Evolutionary conservation across 306 rosid genomes (phyloP).

Genomic region (Mimosa bimucronata): DNA sequence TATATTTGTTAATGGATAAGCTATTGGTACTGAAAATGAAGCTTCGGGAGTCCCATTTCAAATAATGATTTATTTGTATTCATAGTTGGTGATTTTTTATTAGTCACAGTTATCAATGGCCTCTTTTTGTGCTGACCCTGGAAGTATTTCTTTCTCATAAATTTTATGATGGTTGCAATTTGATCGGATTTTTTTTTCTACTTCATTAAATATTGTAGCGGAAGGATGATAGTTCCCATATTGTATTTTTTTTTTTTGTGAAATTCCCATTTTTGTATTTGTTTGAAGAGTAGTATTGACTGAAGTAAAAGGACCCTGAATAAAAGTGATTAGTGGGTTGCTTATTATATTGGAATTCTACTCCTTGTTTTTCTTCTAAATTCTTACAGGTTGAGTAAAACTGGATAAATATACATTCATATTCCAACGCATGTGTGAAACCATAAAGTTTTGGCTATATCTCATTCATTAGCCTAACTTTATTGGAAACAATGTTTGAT

Average conservation of each 20-base stretch:
- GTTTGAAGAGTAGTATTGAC: too few species aligned
- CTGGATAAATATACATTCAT: constrained; percentile 19
- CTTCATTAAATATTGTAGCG: too few species aligned
- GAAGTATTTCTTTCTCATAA: not conserved
- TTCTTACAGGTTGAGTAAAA: constrained; percentile 4
- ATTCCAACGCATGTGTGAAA: not conserved
- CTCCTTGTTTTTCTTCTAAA: constrained; percentile 3
- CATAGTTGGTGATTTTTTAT: not conserved
- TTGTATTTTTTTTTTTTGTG: too few species aligned
- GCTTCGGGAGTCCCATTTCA: not conserved
- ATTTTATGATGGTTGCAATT: not conserved
- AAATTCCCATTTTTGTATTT: too few species aligned
- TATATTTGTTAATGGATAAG: not conserved
- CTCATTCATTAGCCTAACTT: not conserved
- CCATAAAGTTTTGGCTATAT: not conserved
- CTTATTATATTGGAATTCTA: constrained; percentile 8
- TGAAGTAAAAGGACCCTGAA: too few species aligned
- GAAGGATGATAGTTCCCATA: too few species aligned
- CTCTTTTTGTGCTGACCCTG: not conserved
- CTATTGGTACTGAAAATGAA: not conserved
- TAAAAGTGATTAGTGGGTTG: not conserved
- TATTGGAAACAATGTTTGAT: not conserved
- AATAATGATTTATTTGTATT: not conserved
- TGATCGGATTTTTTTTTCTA: too few species aligned
- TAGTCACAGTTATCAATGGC: not conserved